Conservation (phyloP, 306 rosid genomes). For the Carpinus viminea region DNA sequence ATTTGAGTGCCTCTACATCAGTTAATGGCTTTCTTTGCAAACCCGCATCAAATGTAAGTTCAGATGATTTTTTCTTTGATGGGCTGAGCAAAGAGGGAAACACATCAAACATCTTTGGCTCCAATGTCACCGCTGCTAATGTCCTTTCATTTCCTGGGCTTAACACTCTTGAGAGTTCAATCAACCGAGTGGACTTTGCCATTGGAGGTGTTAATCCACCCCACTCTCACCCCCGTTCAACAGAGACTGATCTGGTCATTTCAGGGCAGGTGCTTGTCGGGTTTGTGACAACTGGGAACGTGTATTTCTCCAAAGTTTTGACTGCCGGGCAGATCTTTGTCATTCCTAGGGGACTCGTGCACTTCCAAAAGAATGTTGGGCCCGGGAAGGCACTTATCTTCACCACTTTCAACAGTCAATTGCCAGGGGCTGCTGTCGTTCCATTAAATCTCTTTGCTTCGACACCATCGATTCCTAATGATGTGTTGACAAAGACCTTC, state of each 20-base stretch:
- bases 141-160: constrained; percentile 46
- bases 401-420: constrained; percentile 53
- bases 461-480: constrained; percentile 24
- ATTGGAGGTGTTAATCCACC: constrained; percentile 43
- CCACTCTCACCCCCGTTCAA: constrained; percentile 45
- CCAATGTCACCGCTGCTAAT: constrained; percentile 26
- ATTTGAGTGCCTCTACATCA: constrained; percentile 17
- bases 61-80: constrained; percentile 46
- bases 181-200: constrained; percentile 48
- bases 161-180: constrained; percentile 45
- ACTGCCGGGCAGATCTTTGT: constrained; percentile 2
- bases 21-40: constrained; percentile 55
- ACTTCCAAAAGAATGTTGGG: constrained; percentile 43
- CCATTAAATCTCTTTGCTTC: constrained; percentile 34
- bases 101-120: constrained; percentile 25
- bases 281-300: constrained; percentile 40
- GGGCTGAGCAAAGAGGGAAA: constrained; percentile 37
- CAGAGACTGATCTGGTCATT: no score
- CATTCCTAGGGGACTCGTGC: constrained; percentile 45
- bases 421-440: constrained; percentile 32
- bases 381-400: constrained; percentile 28
- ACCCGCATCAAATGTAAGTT: constrained; percentile 25
- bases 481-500: constrained; percentile 35
- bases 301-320: constrained; percentile 10
- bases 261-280: constrained; percentile 30